Evolutionary conservation across 345 rosid genomes (phyloP).

Genomic region (Rhizophora apiculata): DNA sequence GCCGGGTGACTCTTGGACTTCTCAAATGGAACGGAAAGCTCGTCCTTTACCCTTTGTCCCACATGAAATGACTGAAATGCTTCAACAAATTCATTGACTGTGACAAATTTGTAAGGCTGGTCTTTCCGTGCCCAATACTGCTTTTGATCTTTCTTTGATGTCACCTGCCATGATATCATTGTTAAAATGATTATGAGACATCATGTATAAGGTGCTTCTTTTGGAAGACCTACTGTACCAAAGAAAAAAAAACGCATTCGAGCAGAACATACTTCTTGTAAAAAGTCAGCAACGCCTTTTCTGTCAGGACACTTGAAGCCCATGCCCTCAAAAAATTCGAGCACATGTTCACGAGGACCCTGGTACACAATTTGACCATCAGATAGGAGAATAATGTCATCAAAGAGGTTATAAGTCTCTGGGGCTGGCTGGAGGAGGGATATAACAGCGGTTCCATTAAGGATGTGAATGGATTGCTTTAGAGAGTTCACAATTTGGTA

Average conservation of each 20-base stretch:
- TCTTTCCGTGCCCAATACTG: slow-evolving; percentile 59
- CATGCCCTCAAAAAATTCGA: slow-evolving; percentile 53
- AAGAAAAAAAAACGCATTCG: neutral
- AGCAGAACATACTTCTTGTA: slow-evolving; percentile 53
- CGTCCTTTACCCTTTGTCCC: slow-evolving; percentile 35
- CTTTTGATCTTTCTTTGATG: slow-evolving; percentile 68
- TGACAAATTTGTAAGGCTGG: slow-evolving; percentile 47
- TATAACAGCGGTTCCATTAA: slow-evolving; percentile 58
- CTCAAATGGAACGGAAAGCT: slow-evolving; percentile 51
- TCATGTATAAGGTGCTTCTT: neutral
- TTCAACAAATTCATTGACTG: slow-evolving; percentile 44
- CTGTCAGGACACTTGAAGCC: slow-evolving; percentile 77
- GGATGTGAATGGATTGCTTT: slow-evolving; percentile 63
- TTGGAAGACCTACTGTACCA: neutral
- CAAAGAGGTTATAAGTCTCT: slow-evolving; percentile 63
- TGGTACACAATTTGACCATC: slow-evolving; percentile 69
- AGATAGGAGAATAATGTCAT: slow-evolving; percentile 64
- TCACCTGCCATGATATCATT: slow-evolving; percentile 41
- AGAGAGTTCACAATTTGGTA: slow-evolving; percentile 67
- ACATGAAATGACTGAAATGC: slow-evolving; percentile 46
- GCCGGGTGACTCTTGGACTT: slow-evolving; percentile 49
- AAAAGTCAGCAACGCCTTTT: slow-evolving; percentile 75
- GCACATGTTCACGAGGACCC: slow-evolving; percentile 56
- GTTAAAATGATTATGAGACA: neutral
- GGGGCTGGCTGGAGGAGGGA: slow-evolving; percentile 87